phyloP scores from a whole-genome alignment of 495 filamentous ascomycete species.

The Trichoderma parareesei region DNA sequence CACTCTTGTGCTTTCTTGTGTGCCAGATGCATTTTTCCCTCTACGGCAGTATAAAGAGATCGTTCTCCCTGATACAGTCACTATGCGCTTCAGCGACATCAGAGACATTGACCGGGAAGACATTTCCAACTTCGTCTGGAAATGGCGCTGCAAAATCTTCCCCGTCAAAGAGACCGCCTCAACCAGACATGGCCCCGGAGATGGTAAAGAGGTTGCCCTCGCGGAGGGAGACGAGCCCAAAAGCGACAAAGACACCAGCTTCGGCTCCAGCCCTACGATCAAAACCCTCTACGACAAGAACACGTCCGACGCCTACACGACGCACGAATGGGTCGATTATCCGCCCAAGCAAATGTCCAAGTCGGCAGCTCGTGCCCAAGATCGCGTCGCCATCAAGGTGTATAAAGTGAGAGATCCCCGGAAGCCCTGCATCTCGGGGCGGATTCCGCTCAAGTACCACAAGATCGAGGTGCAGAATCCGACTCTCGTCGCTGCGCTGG shows the following conservation, averaged over 20 bases:
- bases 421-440: constrained; percentile 27
- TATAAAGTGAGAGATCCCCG: constrained; percentile 31
- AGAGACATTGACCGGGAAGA: constrained; percentile 9
- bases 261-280: constrained; percentile 17
- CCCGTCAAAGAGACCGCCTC: constrained; percentile 6
- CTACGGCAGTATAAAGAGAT: background rate
- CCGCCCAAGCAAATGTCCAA: constrained; percentile 29
- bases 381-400: constrained; percentile 31
- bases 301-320: constrained; percentile 15
- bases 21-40: background rate
- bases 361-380: constrained; percentile 25
- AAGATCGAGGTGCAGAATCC: constrained; percentile 30
- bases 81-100: constrained; percentile 10
- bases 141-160: constrained; percentile 12
- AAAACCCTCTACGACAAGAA: constrained; percentile 20
- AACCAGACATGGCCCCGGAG: background rate
- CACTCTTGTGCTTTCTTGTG: no score
- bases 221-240: background rate
- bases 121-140: constrained; percentile 9
- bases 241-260: constrained; percentile 14
- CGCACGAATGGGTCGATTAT: constrained; percentile 30
- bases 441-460: constrained; percentile 24
- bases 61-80: background rate
- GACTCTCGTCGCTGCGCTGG: constrained; percentile 25
- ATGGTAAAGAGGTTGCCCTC: constrained; percentile 4